These are phyloP conservation scores for Scopulariopsis brevicaulis DNA, from an alignment of 2,329 filamentous ascomycete species.

Conservation along the genomic window DNA sequence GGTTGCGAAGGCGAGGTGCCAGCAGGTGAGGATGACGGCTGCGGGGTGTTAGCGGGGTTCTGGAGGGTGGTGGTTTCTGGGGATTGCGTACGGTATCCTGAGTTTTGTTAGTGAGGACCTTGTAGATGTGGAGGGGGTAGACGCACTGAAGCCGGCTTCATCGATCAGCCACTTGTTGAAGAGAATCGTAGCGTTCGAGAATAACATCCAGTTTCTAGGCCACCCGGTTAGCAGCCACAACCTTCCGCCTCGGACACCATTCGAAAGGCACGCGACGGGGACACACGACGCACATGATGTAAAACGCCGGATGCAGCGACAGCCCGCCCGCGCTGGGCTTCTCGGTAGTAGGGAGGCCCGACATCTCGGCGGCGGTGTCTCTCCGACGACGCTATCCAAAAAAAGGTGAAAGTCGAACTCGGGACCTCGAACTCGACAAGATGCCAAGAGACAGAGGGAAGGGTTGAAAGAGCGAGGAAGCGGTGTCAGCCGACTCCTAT, in stretches of 20 bases:
- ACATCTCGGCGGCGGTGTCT: background rate
- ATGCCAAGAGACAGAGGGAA: too few species aligned
- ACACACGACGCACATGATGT: constrained; percentile 14
- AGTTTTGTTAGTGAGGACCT: background rate
- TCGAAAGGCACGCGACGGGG: too few species aligned
- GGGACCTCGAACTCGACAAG: too few species aligned
- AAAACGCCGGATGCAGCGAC: constrained; percentile 14
- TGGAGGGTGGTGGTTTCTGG: background rate
- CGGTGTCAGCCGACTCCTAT: too few species aligned
- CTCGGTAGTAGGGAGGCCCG: constrained; percentile 7
- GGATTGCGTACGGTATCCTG: constrained; percentile 19
- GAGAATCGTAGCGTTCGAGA: constrained; percentile 75
- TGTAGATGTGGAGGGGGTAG: background rate
- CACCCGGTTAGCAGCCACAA: background rate
- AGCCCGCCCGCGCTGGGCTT: constrained; percentile 10
- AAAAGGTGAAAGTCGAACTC: background rate
- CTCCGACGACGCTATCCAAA: background rate
- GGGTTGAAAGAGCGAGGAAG: too few species aligned
- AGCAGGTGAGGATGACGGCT: constrained; percentile 52
- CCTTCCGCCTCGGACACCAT: background rate
- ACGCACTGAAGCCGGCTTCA: constrained; percentile 58
- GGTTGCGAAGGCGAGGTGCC: constrained; percentile 57
- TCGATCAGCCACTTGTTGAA: constrained; percentile 90
- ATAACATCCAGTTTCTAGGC: constrained; percentile 62
- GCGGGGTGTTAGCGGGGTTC: background rate